phyloP scores from a whole-genome alignment of 108 stramenopile genomes.

The Pseudonitzschia delicatissima region DNA sequence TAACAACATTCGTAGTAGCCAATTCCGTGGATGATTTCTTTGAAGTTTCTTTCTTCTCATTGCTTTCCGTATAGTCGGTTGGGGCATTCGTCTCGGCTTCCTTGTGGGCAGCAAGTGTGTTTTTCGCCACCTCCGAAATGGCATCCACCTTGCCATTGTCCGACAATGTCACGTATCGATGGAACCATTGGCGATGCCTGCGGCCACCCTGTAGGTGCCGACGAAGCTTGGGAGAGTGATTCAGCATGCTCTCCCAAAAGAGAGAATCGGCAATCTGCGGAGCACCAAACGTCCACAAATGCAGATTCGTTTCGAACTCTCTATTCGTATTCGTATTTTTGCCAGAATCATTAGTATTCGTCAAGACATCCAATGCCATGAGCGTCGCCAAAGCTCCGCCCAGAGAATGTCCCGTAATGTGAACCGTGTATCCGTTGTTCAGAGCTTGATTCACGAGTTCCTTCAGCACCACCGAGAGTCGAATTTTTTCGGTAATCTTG shows the following conservation, averaged over 20 bases:
- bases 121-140: slow-evolving; percentile 22
- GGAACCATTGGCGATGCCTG: slow-evolving; percentile 2
- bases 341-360: slow-evolving; percentile 17
- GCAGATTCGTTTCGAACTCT: slow-evolving; percentile 1
- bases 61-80: neutral
- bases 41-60: neutral
- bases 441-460: slow-evolving; percentile 29
- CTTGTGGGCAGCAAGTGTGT: slow-evolving; percentile 15
- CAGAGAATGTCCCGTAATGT: slow-evolving; percentile 46
- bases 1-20: neutral
- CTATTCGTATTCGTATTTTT: neutral
- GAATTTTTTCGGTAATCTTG: slow-evolving; percentile 19
- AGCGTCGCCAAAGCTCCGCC: slow-evolving; percentile 43
- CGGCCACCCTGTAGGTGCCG: neutral
- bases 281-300: slow-evolving; percentile 55
- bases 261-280: slow-evolving; percentile 44
- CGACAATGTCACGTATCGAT: slow-evolving; percentile 34
- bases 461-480: slow-evolving; percentile 29
- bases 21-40: neutral
- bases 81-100: too few species aligned
- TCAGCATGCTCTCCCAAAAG: slow-evolving; percentile 36
- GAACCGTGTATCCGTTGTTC: slow-evolving; percentile 32
- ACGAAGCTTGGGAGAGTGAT: neutral
- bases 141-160: slow-evolving; percentile 33
- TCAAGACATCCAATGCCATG: slow-evolving; percentile 37